Evolutionary conservation across 1,284 basidiomycete species (phyloP).

Genomic region (Ustilago tritici): DNA sequence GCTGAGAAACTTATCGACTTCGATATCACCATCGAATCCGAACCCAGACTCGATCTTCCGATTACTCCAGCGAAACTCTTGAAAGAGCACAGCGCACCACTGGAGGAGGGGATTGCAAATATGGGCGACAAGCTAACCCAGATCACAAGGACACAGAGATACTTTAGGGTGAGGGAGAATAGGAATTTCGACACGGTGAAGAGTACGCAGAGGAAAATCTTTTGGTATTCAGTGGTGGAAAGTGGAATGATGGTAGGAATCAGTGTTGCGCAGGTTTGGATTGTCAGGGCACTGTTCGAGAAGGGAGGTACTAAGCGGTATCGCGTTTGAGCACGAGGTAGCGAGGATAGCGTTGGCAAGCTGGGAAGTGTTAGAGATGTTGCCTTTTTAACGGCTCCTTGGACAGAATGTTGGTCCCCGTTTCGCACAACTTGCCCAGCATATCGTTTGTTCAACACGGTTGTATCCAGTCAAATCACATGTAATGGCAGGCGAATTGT

Average conservation of each 20-base stretch:
- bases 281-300: conserved; percentile 65
- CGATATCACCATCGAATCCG: conserved; percentile 69
- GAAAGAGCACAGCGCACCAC: conserved; percentile 63
- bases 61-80: conserved; percentile 55
- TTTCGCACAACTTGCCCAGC: no score
- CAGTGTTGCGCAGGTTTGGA: conserved; percentile 62
- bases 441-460: no score
- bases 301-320: conserved; percentile 63
- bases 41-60: conserved; percentile 65
- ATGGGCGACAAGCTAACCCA: conserved; percentile 55
- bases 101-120: conserved; percentile 62
- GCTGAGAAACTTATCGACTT: conserved; percentile 68
- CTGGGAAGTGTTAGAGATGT: no score
- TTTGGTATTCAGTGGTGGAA: conserved; percentile 65
- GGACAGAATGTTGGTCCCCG: no score
- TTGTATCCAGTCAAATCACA: no score
- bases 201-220: conserved; percentile 60
- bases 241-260: conserved; percentile 61
- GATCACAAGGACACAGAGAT: conserved; percentile 63
- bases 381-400: no score
- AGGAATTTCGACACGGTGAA: conserved; percentile 64
- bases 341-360: neutral
- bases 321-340: conserved; percentile 48
- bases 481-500: no score
- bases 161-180: conserved; percentile 68